phyloP scores from a whole-genome alignment of 345 rosid genomes.

The Dipteronia dyeriana region DNA sequence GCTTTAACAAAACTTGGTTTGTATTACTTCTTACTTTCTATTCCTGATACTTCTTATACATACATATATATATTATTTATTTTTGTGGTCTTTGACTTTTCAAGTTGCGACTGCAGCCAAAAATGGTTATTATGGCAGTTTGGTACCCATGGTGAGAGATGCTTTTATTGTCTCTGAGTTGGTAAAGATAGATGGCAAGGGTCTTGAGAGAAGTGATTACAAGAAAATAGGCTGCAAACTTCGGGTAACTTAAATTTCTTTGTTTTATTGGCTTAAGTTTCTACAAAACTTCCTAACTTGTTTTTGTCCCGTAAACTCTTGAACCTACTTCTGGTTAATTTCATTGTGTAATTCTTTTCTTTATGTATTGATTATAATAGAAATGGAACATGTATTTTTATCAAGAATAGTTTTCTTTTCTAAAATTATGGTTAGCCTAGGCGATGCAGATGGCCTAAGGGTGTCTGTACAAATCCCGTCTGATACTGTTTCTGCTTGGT shows the following conservation, averaged over 20 bases:
- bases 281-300: not conserved
- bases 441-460: too few species aligned
- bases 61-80: not conserved
- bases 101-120: conserved; percentile 57
- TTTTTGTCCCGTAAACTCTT: not conserved
- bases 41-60: not conserved
- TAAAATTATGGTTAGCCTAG: too few species aligned
- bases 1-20: conserved; percentile 76
- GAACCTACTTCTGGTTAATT: not conserved
- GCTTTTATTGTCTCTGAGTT: conserved; percentile 74
- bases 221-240: conserved; percentile 95
- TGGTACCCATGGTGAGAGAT: conserved; percentile 90
- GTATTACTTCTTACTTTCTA: conserved; percentile 13
- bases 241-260: conserved; percentile 43
- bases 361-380: not conserved
- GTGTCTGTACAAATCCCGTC: too few species aligned
- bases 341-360: not conserved
- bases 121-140: conserved; percentile 90
- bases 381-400: not conserved
- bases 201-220: conserved; percentile 82
- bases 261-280: not conserved
- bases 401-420: not conserved
- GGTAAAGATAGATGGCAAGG: conserved; percentile 79
- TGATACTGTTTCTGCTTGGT: not conserved
- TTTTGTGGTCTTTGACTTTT: conserved; percentile 16